Evolutionary conservation across 441 rosid genomes (phyloP), one percentile per base, ranked within the genome.

Genomic region (Arabidopsis hybrid): DNA sequence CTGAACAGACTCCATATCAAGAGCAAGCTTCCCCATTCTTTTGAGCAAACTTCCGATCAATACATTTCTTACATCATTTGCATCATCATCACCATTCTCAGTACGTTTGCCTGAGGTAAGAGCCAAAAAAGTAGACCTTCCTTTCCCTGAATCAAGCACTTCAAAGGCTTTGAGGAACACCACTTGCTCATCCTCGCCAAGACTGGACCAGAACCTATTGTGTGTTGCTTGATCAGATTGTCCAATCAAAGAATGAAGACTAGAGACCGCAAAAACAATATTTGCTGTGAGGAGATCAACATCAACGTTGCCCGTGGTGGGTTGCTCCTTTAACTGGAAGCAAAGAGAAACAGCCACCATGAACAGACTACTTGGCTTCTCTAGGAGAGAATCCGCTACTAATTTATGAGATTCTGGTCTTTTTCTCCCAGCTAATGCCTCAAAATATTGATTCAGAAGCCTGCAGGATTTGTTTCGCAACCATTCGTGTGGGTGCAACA

Each of bases 401-500:
- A 72, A 60, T 65, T 72, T 82, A 70, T 77, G 83, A 50, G 75
- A 57, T 60, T 65, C 55, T 65, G 75, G 76, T 78, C 76, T 77
- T 51, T 62, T 68, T 74, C 81, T 82, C 72, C 79, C 78, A 29
- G 78, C 79, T 42, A 81, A 79, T 38, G 81, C 80, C 61, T 72
- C 72, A 57, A 87, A 88, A 82, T 93, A 91, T 31, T 78, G 77
- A 62, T 87, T 83, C 12, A 95, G 69, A 21, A 95, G 89, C 65
- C 91, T 89, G 83, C 85, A 83, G 46, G 99, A 87, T 78, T 72
- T 83, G 31, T 71, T 83, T 50, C 88, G 84, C 75, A 95, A 60
- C 98, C 96, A 88, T 46, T 69, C 43, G 60, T 95, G 98, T 56
- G 97, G 98, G 59, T 95, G 91, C 81, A 88, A 75, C 78, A 95